Evolutionary conservation across 75 land plant species (phyloP), one percentile per base, ranked within the genome.

Genomic region (Chamaecyparis obtusa): DNA sequence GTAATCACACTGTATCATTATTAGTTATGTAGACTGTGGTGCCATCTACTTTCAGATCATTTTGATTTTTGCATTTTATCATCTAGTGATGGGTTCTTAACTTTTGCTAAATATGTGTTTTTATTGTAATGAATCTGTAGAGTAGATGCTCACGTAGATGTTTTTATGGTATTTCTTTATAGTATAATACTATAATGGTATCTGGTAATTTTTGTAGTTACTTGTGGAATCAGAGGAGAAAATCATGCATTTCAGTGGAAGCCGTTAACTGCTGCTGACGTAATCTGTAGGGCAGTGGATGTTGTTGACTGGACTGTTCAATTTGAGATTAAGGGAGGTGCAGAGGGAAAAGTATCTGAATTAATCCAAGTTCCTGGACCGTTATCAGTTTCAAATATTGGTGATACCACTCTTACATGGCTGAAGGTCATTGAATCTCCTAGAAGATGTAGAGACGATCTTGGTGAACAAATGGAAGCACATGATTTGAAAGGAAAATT

Each of bases 281-380:
- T 79, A 43, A 44, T 79, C n/a, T 41, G 21, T 79, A 37, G 82
- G 43, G 82, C 27, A 79, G n/a, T 79, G 41, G 46, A 79, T 79
- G 82, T 79, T 79, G 82, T 79, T 79, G 82, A 17, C n/a, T 79
- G 82, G 82, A 79, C 46, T 7, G 82, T 79, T 79, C 48, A 43
- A 3, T 79, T 79, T 79, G 82, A 79, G 82, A 43, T 79, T 79
- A 79, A 39, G 48, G 82, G 82, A 39, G 48, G 82, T 43, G 43
- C 82, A 79, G 17, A 35, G 82, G 82, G 48, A 79, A 79, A 79
- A 41, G 82, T 79, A 21, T 79, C 82, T 1, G 82, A 79, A 43
- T 36, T 79, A 24, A 79, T 79, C 41, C 82, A 79, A 79, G 46
- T 79, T 41, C n/a, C 82, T 43, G 82, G 48, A 9, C 82, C 82